These are phyloP conservation scores for Backusella mclennaniae DNA, from an alignment of 192 early-diverging fungal genomes.

Conservation along the genomic window DNA sequence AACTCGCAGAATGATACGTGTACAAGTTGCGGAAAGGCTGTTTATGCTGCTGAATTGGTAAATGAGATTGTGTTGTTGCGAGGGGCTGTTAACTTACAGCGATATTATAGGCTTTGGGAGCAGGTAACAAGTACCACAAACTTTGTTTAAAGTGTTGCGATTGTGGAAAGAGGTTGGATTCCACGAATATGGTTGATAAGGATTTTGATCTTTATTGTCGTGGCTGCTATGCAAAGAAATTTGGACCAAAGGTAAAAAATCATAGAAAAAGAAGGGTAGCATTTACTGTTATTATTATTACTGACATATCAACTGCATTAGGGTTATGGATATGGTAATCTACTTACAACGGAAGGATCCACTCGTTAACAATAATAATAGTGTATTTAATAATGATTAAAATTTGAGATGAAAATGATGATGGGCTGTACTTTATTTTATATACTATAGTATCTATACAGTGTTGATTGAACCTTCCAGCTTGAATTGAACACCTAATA, in stretches of 20 bases:
- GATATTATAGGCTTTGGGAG: slow-evolving; percentile 35
- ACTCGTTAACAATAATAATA: slow-evolving; percentile 12
- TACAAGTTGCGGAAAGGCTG: slow-evolving; percentile 52
- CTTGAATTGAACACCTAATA: slow-evolving; percentile 9
- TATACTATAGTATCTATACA: background rate
- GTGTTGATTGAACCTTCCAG: slow-evolving; percentile 1
- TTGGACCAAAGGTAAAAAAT: slow-evolving; percentile 41
- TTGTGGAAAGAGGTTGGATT: slow-evolving; percentile 54
- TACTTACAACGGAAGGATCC: slow-evolving; percentile 27
- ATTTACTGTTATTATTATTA: background rate
- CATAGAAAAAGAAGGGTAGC: background rate
- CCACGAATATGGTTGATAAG: slow-evolving; percentile 55
- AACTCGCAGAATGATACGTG: slow-evolving; percentile 44
- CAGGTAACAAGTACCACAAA: slow-evolving; percentile 61
- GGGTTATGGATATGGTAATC: slow-evolving; percentile 31
- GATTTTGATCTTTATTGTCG: slow-evolving; percentile 50
- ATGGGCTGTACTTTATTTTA: too few species aligned
- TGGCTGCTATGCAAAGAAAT: slow-evolving; percentile 51
- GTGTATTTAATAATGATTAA: background rate
- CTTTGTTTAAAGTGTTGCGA: slow-evolving; percentile 50
- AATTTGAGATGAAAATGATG: too few species aligned
- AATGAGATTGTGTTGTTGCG: too few species aligned
- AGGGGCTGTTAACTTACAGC: too few species aligned
- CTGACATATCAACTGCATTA: background rate
- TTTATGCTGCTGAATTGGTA: slow-evolving; percentile 60